Evolutionary conservation across 2,329 filamentous ascomycete species (phyloP).

Genomic region (Trichoderma lentiforme): DNA sequence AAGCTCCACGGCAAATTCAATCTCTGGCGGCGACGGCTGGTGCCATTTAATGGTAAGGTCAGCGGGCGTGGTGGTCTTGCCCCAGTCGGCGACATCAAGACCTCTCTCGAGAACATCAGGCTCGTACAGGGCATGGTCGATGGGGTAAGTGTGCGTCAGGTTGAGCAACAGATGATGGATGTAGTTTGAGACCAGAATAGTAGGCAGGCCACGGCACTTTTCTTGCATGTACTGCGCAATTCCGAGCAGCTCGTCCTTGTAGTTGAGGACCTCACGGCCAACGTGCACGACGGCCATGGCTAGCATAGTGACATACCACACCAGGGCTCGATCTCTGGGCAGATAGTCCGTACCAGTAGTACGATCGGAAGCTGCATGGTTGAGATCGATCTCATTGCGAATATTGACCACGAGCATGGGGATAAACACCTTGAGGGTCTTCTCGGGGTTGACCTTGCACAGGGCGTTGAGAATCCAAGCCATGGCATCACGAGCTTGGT

Average conservation of each 20-base stretch:
- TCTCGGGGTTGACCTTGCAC: slow-evolving; percentile 92
- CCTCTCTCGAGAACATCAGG: slow-evolving; percentile 68
- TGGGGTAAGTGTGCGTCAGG: slow-evolving; percentile 87
- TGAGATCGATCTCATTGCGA: slow-evolving; percentile 93
- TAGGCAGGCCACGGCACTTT: slow-evolving; percentile 88
- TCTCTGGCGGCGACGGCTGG: slow-evolving; percentile 72
- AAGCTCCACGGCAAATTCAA: slow-evolving; percentile 83
- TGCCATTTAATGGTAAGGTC: slow-evolving; percentile 90
- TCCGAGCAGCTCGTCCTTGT: slow-evolving; percentile 83
- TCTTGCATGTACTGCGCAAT: slow-evolving; percentile 96
- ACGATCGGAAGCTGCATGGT: slow-evolving; percentile 89
- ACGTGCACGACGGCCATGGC: slow-evolving; percentile 99
- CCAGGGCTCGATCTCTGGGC: slow-evolving; percentile 84
- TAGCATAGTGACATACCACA: slow-evolving; percentile 96
- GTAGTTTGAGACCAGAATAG: slow-evolving; percentile 95
- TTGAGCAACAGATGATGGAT: slow-evolving; percentile 95
- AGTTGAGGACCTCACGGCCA: slow-evolving; percentile 81
- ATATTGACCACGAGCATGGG: slow-evolving; percentile 90
- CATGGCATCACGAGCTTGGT: slow-evolving; percentile 96
- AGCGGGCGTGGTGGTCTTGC: slow-evolving; percentile 67
- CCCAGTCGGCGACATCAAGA: slow-evolving; percentile 79
- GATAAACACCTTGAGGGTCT: slow-evolving; percentile 85
- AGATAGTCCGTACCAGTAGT: slow-evolving; percentile 92
- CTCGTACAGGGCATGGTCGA: slow-evolving; percentile 86
- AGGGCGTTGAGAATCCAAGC: slow-evolving; percentile 96